Base-by-base conservation (phyloP, 116 monocot species). In the Papilionanthe hybrid region DNA sequence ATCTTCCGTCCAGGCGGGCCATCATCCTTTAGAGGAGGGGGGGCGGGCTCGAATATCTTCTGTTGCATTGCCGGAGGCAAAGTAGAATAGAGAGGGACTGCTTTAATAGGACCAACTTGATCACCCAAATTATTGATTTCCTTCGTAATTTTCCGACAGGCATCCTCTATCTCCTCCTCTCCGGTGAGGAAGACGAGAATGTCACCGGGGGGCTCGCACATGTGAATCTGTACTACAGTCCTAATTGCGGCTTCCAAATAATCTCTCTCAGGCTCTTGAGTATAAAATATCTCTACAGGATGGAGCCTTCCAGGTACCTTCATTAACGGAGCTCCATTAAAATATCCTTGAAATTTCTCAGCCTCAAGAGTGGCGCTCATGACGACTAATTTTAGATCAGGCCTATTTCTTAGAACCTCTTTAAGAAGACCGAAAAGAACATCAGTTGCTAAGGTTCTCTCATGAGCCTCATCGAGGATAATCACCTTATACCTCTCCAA, bases 401-500 rank as follows among this genome's bases (percentile, higher is more conserved):
- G 75, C 65, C 90, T 84, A 47, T 93, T 93, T 81, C 75, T 90
- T 72, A 90, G 57, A 72, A 93, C 92, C 58, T 90, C 88, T 81
- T 93, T 93, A 25, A 93, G 76, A 79, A 93, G 90, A 25, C 92
- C 92, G 80, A 93, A 93, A 9, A 93, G 82, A 17, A 93, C 90
- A 86, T 93, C 90, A 18, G 92, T 93, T 81, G 92, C 90, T 53
- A 93, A 82, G 2, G 92, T 93, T 55, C 92, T 17, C 83, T 93
- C 92, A 67, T 93, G 90, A 25, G 92, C 92, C 53, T 93, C 92
- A 77, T 93, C 92, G 76, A 93, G 88, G 41, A 93, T 83, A 72
- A 93, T 90, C 78, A 93, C 90, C 80, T 90, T 93, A 57, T 93
- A 93, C 65, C 88, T 86, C 83, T 90, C 90, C 27, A 92, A 72